Base-by-base conservation (phyloP, 495 filamentous ascomycete species). In the Hyaloscypha finlandica region DNA sequence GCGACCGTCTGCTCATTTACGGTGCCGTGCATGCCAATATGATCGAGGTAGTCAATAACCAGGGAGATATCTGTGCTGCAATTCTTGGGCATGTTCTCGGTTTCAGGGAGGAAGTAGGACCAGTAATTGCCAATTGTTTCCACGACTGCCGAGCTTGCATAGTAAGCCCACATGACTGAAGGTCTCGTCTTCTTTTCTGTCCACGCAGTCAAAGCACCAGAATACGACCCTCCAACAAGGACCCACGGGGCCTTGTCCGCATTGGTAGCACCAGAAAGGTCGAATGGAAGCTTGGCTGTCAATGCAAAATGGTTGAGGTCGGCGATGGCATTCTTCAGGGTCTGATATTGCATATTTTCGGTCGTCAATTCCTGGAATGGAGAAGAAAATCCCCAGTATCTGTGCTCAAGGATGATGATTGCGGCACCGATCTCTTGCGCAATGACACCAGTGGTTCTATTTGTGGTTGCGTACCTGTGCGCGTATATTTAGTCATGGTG, bases 91-190 rank as follows among this genome's bases (percentile, higher is more conserved):
- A 86, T 88, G 3, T 83, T 84, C 60, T 84, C 76, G 63, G 83
- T 80, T 31, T 88, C 79, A n/a, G 87, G 86, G 2, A 77, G 74
- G 72, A 89, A 89, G 66, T 89, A 90, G 71, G 82, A 79, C 85
- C 86, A 90, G 67, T 84, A 89, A 67, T 89, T 78, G 9, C 79
- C 80, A 25, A 89, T 80, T 4, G 85, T 81, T 71, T 90, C 78
- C 1, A 90, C 87, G 6, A 84, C 83, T 6, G 83, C 87, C 64
- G 84, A 86, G 37, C 84, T 85, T 37, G 84, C 81, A 65, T 87
- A 83, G 68, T 88, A 88, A 0, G 86, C 87, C 86, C 86, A 89
- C 74, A 88, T 87, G 0, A 85, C 88, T 5, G 85, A 86, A 1
- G 87, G 86, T 8, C 83, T 79, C 32, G 81, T 75, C 33, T 80